These are phyloP conservation scores for Urochloa ruziziensis DNA, from an alignment of 176 grass and related monocot species.

Conservation along the genomic window DNA sequence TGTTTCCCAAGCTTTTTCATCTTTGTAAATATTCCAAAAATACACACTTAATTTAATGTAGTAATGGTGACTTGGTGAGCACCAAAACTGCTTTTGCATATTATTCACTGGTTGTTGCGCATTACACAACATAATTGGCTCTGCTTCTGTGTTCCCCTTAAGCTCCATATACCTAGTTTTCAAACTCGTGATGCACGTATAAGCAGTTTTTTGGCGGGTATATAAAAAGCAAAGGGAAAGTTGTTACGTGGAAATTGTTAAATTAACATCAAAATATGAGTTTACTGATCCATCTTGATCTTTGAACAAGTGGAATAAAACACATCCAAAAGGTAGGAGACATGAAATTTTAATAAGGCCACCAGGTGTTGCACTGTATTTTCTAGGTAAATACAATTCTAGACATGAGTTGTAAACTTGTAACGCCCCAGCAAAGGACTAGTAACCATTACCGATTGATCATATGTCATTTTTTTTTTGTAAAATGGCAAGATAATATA, in stretches of 20 bases:
- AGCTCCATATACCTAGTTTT: not conserved
- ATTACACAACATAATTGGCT: not conserved
- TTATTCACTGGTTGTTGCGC: not conserved
- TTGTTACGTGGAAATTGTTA: not conserved
- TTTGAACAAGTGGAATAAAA: not conserved
- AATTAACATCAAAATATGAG: not conserved
- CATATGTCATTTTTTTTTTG: too few species aligned
- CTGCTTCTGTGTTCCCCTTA: not conserved
- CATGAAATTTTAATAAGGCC: not conserved
- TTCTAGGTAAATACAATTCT: not conserved
- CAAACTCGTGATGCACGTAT: not conserved
- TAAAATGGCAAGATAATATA: not conserved
- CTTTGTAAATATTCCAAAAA: slow-evolving; percentile 1
- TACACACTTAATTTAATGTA: not conserved
- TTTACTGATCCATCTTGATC: not conserved
- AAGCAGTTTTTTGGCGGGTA: not conserved
- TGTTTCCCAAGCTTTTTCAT: not conserved
- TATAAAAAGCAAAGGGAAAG: not conserved
- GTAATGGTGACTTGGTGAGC: not conserved
- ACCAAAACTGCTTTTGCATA: not conserved
- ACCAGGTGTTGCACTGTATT: not conserved
- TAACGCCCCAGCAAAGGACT: not conserved
- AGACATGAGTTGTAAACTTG: too few species aligned
- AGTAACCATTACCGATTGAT: too few species aligned
- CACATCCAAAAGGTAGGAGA: too few species aligned